phyloP scores from a whole-genome alignment of 2,329 filamentous ascomycete species.

The Neonectria punicea region DNA sequence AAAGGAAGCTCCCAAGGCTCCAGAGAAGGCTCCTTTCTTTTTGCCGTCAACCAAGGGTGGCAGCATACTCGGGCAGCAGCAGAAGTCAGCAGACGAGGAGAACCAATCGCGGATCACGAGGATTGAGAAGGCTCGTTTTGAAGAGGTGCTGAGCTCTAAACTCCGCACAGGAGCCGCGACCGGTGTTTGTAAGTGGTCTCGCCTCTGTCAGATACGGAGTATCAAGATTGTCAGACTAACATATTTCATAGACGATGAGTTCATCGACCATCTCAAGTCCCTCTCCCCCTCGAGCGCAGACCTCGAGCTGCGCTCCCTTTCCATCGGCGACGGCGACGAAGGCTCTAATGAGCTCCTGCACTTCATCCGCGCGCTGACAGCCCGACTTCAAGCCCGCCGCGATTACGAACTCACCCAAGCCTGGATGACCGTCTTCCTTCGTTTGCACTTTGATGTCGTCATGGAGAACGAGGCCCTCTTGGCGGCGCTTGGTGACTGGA shows the following conservation, averaged over 20 bases:
- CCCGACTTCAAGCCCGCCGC: constrained; percentile 71
- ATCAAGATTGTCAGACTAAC: constrained; percentile 37
- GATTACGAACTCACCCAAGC: constrained; percentile 96
- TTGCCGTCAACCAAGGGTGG: constrained; percentile 72
- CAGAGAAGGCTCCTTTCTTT: constrained; percentile 97
- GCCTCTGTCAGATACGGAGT: neutral
- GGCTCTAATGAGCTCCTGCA: constrained; percentile 76
- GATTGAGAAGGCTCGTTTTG: constrained; percentile 67
- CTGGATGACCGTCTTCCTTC: constrained; percentile 96
- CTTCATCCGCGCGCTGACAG: constrained; percentile 85
- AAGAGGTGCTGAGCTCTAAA: constrained; percentile 68
- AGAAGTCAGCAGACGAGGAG: constrained; percentile 54
- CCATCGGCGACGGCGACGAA: constrained; percentile 56
- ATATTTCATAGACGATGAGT: constrained; percentile 62
- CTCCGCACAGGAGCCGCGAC: constrained; percentile 64
- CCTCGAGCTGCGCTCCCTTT: constrained; percentile 86
- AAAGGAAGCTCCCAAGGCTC: constrained; percentile 87
- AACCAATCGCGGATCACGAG: constrained; percentile 74
- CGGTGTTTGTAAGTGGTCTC: constrained; percentile 66
- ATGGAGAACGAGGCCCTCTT: constrained; percentile 64
- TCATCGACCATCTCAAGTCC: constrained; percentile 82
- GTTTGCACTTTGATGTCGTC: constrained; percentile 74
- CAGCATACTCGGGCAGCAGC: constrained; percentile 51
- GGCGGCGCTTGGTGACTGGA: constrained; percentile 74
- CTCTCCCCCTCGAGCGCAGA: constrained; percentile 88